Evolutionary conservation across 164 flowering plant genomes (phyloP), one percentile per base, ranked within the genome.

Genomic region (Chloranthus sessilifolius): DNA sequence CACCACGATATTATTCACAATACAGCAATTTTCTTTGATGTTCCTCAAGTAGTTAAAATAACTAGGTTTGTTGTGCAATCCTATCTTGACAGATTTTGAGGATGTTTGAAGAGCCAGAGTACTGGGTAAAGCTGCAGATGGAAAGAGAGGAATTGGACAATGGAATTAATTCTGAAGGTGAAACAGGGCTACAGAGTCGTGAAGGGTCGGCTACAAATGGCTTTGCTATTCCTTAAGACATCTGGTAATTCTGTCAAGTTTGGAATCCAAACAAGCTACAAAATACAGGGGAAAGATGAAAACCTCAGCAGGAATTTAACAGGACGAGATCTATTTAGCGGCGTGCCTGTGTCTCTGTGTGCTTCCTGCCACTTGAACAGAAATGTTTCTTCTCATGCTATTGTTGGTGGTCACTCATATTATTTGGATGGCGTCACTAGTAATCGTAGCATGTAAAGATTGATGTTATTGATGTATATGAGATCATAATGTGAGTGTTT

Each of bases 51-150:
- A n/a, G n/a, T n/a, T n/a, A n/a, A n/a, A n/a, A n/a, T 21, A 43
- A 12, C 25, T 21, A n/a, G 11, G 9, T 28, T 11, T 29, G 7
- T 12, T 2, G 26, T 31, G n/a, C n/a, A n/a, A 34, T 21, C 56
- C 10, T 22, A n/a, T 27, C 35, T 48, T 41, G 19, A 43, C 67
- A 70, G 71, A 58, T 72, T 38, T 21, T 70, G 53, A 59, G 41
- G 44, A 55, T 72, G 22, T 59, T 72, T 15, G 64, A 65, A 62
- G 72, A 70, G 26, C 61, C 71, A 47, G 66, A 61, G 12, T 60
- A 65, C 21, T 59, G 61, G 69, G 24, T 58, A 36, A 62, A 65
- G 59, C 62, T 62, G 69, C 71, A n/a, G n/a, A 67, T n/a, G 59
- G 69, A 62, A 39, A 57, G 60, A 50, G 67, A 65, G 19, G 63